Conservation (phyloP, 2,329 filamentous ascomycete species). For the Beauveria pseudobassiana region DNA sequence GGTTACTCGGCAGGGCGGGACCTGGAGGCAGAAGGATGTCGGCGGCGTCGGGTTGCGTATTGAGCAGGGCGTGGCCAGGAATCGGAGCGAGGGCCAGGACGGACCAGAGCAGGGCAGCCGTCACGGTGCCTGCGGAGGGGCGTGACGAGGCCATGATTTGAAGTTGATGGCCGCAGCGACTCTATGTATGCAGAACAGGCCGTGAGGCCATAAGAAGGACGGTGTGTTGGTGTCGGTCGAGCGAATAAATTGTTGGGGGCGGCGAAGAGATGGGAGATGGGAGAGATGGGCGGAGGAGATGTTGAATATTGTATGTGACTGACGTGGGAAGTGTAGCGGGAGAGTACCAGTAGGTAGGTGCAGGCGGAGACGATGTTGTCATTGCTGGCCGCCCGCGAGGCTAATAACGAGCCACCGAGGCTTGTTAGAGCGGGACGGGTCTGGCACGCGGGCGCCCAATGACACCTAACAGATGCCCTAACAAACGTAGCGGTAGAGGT, state of each 20-base stretch:
- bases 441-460: constrained; percentile 3
- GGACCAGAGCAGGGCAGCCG: constrained; percentile 55
- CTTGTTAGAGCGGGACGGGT: neutral
- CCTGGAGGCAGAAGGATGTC: constrained; percentile 36
- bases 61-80: constrained; percentile 14
- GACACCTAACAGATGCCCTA: no score
- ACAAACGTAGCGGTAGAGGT: neutral
- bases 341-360: neutral
- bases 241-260: neutral
- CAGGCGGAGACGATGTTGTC: constrained; percentile 15
- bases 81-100: constrained; percentile 54
- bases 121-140: constrained; percentile 55
- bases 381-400: constrained; percentile 4
- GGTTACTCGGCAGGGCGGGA: constrained; percentile 31
- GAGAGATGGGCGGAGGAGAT: neutral
- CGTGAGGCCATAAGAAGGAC: neutral
- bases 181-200: neutral
- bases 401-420: neutral
- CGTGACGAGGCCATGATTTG: constrained; percentile 25
- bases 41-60: constrained; percentile 24
- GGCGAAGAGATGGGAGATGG: constrained; percentile 2
- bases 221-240: neutral
- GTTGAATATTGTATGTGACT: neutral
- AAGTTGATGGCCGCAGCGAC: neutral
- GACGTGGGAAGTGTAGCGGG: neutral